Evolutionary conservation across 148 eudicot species (phyloP), one percentile per base, ranked within the genome.

Genomic region (Oxyria digyna): DNA sequence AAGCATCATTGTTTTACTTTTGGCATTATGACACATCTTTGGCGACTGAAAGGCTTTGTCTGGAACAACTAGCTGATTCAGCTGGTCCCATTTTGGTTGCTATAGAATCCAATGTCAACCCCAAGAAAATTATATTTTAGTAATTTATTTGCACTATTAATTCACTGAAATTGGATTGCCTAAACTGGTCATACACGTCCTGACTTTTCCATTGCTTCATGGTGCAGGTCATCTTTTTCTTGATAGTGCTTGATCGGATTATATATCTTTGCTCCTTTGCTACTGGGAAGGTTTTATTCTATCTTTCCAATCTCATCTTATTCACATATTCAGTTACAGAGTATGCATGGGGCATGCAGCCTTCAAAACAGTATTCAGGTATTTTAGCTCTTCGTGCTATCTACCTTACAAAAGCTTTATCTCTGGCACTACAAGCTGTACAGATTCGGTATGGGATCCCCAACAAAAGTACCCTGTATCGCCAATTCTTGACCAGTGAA

Each of bases 221-320:
- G 59, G 4, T 87, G 91, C 96, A 94, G 99, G 74, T 69, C 62
- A 95, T 95, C 78, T 95, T 95, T 81, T 91, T 95, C 88, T 83
- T 95, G 89, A 95, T 95, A 69, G 96, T 95, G 80, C 85, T 95
- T 17, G 99, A 95, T 81, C 97, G 99, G 40, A 71, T 95, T 73
- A 88, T 95, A 71, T 95, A 95, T 79, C 86, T 95, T 63, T 91
- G 99, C 72, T 95, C 99, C 72, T 91, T 91, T 80, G 96, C 99
- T 43, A 81, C 93, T 6, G 89, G 85, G 54, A 95, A 91, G 83
- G 97, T 95, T 40, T 80, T 91, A 45, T 95, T 82, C 80, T 95
- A 91, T 78, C 77, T 95, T 35, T 91, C 84, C 89, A 95, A 83
- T 85, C 88, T 95, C 59, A 65, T 88, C 46, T 86, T 91, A 46